phyloP scores from a whole-genome alignment of 192 early-diverging fungal genomes.

The Mortierella claussenii region DNA sequence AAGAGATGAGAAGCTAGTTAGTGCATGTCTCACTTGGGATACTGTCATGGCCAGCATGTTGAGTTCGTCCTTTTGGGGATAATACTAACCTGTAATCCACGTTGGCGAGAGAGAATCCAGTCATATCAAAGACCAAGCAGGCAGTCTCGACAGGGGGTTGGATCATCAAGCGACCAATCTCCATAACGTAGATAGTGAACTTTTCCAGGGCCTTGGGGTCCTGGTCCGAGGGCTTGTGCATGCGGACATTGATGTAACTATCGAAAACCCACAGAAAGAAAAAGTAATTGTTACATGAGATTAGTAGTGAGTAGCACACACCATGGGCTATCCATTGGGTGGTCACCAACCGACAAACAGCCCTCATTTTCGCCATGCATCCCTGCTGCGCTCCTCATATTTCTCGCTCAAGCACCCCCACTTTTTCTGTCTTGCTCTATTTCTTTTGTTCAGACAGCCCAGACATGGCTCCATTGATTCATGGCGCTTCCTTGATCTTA shows the following conservation, averaged over 20 bases:
- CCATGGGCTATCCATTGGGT: no score
- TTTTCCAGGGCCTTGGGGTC: conserved; percentile 71
- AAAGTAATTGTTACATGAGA: background rate
- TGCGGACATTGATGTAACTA: conserved; percentile 64
- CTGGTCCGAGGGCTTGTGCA: conserved; percentile 68
- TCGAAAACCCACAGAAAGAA: background rate
- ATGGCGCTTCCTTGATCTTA: no score
- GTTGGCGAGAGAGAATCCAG: conserved; percentile 54
- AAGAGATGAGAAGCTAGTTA: conserved; percentile 10
- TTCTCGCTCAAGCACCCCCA: no score
- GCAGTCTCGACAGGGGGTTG: conserved; percentile 72
- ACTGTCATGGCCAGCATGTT: no score
- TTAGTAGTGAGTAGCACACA: no score
- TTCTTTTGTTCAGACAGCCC: no score
- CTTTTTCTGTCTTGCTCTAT: no score
- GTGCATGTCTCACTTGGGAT: no score
- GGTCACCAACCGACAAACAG: no score
- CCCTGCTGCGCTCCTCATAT: no score
- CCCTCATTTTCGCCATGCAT: no score
- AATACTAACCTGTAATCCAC: conserved; percentile 48
- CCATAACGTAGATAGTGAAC: conserved; percentile 81
- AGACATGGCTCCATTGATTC: no score
- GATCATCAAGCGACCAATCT: conserved; percentile 73
- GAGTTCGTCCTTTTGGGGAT: background rate
- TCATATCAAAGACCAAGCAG: conserved; percentile 58